A percentile compares a stretch with the other conserved stretches of the same genome.
Evolutionary conservation across 805 yeast species (phyloP).

Genomic region (Pichia paraexigua): DNA sequence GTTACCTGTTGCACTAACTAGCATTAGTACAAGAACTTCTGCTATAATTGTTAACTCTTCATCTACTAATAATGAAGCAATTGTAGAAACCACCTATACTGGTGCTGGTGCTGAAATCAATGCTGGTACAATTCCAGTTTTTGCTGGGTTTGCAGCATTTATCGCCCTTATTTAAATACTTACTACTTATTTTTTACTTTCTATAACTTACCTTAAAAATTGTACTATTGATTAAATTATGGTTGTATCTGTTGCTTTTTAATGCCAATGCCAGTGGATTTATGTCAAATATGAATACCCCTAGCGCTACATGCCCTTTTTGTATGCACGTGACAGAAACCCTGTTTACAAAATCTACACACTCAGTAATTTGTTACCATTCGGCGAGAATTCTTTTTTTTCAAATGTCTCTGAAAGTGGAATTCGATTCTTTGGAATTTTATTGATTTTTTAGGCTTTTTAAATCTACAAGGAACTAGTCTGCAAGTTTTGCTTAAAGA

Average conservation of each 20-base stretch:
- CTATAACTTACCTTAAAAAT: not conserved
- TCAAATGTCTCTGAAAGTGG: not conserved
- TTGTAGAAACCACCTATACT: not conserved
- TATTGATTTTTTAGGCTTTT: not conserved
- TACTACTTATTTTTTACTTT: not conserved
- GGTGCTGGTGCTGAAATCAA: not conserved
- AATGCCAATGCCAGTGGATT: not conserved
- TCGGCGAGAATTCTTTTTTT: not conserved
- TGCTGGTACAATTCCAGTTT: not conserved
- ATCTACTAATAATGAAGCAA: not conserved
- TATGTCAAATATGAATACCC: too few species aligned
- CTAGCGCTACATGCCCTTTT: too few species aligned
- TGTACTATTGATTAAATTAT: too few species aligned
- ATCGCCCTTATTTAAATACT: not conserved
- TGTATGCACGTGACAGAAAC: not conserved
- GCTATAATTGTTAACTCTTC: not conserved
- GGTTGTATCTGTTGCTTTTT: too few species aligned
- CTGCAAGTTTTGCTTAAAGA: conserved; percentile 35
- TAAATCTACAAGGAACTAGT: conserved; percentile 28
- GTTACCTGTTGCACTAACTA: not conserved
- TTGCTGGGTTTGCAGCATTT: not conserved
- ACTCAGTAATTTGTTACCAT: not conserved
- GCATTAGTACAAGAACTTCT: not conserved
- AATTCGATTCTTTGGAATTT: not conserved
- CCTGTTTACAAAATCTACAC: not conserved